A percentile compares a stretch with the other conserved stretches of the same genome.
Evolutionary conservation across 345 rosid genomes (phyloP).

Genomic region (Salix suchowensis): DNA sequence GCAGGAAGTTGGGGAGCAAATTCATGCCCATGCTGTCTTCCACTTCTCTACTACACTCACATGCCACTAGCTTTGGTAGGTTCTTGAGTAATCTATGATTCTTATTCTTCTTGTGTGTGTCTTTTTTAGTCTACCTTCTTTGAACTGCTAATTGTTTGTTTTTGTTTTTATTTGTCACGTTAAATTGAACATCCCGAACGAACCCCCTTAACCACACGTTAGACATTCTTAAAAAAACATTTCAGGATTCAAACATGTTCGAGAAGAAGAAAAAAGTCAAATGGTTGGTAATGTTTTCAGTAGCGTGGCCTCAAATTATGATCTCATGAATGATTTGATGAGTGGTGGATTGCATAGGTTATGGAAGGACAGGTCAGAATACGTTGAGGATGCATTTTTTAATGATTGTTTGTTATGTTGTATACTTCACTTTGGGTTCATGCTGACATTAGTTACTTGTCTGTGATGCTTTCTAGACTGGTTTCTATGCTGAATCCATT

Average conservation of each 20-base stretch:
- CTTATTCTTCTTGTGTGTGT: not conserved
- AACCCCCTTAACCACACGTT: not conserved
- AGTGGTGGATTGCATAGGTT: slow-evolving; percentile 86
- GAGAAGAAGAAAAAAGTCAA: slow-evolving; percentile 77
- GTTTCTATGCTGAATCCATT: slow-evolving; percentile 83
- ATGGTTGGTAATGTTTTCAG: slow-evolving; percentile 85
- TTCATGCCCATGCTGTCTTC: slow-evolving; percentile 19
- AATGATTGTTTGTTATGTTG: slow-evolving; percentile 2
- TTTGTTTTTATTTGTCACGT: not conserved
- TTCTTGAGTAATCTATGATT: not conserved
- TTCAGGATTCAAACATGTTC: slow-evolving; percentile 83
- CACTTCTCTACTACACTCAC: slow-evolving; percentile 55
- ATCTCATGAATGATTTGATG: slow-evolving; percentile 97
- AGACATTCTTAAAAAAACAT: not conserved
- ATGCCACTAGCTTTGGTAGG: slow-evolving; percentile 93
- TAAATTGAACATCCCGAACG: not conserved
- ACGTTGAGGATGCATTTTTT: not conserved
- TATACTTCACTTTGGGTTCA: not conserved
- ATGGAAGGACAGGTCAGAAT: slow-evolving; percentile 87
- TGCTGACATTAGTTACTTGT: slow-evolving; percentile 3
- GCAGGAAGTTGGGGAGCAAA: slow-evolving; percentile 16
- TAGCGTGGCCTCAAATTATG: slow-evolving; percentile 85
- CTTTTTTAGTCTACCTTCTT: not conserved
- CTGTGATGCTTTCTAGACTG: slow-evolving; percentile 42
- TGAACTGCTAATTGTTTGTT: not conserved